Base-by-base conservation (phyloP, 495 filamentous ascomycete genomes). In the Coniosporium apollinis region DNA sequence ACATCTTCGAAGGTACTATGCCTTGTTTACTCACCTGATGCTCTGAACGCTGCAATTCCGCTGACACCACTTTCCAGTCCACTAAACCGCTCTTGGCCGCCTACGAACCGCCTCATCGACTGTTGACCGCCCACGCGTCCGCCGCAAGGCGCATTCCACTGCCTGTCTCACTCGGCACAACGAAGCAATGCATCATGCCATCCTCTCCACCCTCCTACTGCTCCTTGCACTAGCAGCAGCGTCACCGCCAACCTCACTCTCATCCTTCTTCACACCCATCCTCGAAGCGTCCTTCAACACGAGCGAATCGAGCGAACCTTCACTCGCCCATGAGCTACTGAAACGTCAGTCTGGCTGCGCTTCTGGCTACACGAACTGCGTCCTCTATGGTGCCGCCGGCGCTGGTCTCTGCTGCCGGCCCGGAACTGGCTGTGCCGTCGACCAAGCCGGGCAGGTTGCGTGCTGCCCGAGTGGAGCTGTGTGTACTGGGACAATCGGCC, bases 381-480 rank as follows among this genome's bases (percentile, higher is more conserved):
- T n/a, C n/a, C n/a, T n/a, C 51, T 54, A 57, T 7, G 60, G 58
- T 28, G 43, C 67, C 31, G 65, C 59, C 29, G 57, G 65, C 25
- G 52, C 62, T 5, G 56, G 56, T 21, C 58, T 69, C 43, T 81
- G 76, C 53, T 81, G 76, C 46, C 49, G 43, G 18, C 39, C 55
- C 16, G 61, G 58, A 28, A 60, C 67, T 9, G 57, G 57, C 22
- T 81, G 76, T 49, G 64, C 70, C 14, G 54, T 56, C 19, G 76
- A 81, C 48, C 49, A 49, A 20, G 69, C 65, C 14, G 57, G 68
- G 41, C 64, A 76, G 38, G 65, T 78, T 37, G 76, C 74, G 20
- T 81, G 76, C 54, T 81, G 76, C 52, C 71, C 72, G 5, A 60
- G 53, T 8, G 64, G 67, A 25, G 67, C 68, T 22, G 67, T 54